Conservation (phyloP, 176 grass and related monocot genomes). For the Oryza longistaminata region DNA sequence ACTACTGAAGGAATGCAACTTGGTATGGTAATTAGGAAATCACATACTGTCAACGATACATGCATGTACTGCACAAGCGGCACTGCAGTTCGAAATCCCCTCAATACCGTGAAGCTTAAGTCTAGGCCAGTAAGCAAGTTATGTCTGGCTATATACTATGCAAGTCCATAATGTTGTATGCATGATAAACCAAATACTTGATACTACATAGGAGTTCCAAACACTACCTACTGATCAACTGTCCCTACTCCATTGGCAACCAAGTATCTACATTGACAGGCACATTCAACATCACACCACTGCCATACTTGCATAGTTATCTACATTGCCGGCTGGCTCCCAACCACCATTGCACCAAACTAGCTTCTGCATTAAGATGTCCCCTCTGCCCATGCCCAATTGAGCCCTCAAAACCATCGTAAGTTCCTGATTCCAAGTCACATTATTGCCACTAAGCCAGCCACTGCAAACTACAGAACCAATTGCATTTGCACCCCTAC, state of each 20-base stretch:
- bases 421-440: neutral
- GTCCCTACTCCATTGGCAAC: neutral
- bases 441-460: neutral
- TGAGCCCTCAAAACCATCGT: neutral
- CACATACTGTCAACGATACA: neutral
- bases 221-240: neutral
- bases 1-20: neutral
- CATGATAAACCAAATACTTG: constrained; percentile 6
- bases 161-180: neutral
- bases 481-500: neutral
- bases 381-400: neutral
- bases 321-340: neutral
- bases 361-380: neutral
- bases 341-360: neutral
- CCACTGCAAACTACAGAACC: neutral
- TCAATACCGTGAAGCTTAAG: neutral
- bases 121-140: neutral
- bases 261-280: neutral
- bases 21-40: neutral
- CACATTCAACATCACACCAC: neutral
- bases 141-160: neutral
- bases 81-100: neutral
- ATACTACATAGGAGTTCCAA: neutral
- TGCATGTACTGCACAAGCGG: neutral
- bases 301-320: neutral